Evolutionary conservation across 345 rosid genomes (phyloP), one percentile per base, ranked within the genome.

Genomic region (Linum usitatissimum): DNA sequence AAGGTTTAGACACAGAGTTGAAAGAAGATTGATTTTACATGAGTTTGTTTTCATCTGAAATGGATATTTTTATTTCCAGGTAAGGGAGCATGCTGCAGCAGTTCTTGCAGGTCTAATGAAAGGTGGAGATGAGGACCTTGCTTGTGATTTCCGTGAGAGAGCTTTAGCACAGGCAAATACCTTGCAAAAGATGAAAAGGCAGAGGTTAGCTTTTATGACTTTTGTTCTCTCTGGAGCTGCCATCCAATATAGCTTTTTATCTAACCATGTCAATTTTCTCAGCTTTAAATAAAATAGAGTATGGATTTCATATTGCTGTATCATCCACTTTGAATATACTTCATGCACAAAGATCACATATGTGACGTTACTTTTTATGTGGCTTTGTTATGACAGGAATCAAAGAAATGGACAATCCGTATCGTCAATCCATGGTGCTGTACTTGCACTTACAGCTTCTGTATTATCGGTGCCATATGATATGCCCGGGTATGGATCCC

Each of bases 41-140:
- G 21, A 30, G 28, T 28, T 3, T 39, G 39, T 21, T 56, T 53
- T 20, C 40, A 59, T 19, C 57, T 42, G 15, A 39, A 58, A 51
- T 60, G 62, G 55, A 40, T 55, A 3, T 18, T 64, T 65, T 64
- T 30, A 68, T 73, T 54, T 3, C 54, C 75, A 93, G 99, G 94
- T 93, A 68, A 87, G 99, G 64, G 99, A 93, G 84, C 99, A 90
- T 75, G 96, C 97, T 31, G 97, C 97, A 30, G 88, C 96, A 42
- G 97, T 93, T 77, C 81, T 93, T 66, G 99, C 97, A 53, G 97
- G 97, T 63, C 73, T 93, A 67, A 81, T 87, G 94, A 93, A 93
- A 78, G 97, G 97, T 53, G 99, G 90, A 57, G 94, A 90, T 76
- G 88, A 83, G 76, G 80, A 79, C 72, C 80, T 93, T 72, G 90